Evolutionary conservation across 1,139 yeast genomes (phyloP).

Genomic region (Arxiozyma telluris): DNA sequence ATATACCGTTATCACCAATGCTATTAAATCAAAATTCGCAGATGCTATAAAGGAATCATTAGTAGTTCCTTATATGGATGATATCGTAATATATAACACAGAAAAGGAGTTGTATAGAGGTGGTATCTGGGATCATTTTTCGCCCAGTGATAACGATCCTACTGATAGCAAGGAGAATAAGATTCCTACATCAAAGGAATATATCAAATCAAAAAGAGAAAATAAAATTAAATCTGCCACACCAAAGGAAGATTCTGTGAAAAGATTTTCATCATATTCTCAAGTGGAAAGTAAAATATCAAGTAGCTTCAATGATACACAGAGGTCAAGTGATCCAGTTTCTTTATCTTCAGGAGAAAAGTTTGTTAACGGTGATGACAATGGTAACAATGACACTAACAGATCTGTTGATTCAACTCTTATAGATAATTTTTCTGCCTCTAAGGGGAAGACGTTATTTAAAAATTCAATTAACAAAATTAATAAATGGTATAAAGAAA

Average conservation of each 20-base stretch:
- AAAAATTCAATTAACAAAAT: slow-evolving; percentile 46
- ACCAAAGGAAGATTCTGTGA: background rate
- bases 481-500: slow-evolving; percentile 65
- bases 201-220: background rate
- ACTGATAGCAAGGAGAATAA: no score
- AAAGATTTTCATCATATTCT: background rate
- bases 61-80: slow-evolving; percentile 86
- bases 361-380: background rate
- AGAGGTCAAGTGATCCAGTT: background rate
- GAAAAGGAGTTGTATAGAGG: slow-evolving; percentile 67
- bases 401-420: slow-evolving; percentile 15
- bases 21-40: slow-evolving; percentile 67
- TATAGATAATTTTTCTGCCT: slow-evolving; percentile 1
- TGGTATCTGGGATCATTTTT: slow-evolving; percentile 64
- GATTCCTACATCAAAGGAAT: background rate
- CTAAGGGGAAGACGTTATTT: slow-evolving; percentile 31
- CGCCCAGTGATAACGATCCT: background rate
- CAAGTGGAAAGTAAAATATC: background rate
- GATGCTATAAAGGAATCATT: slow-evolving; percentile 73
- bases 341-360: background rate
- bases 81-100: slow-evolving; percentile 62
- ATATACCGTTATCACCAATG: slow-evolving; percentile 67
- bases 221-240: background rate
- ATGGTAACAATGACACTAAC: slow-evolving; percentile 17
- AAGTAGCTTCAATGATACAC: background rate